phyloP scores from a whole-genome alignment of 371 early-diverging fungal genomes.

The Blakeslea trispora region DNA sequence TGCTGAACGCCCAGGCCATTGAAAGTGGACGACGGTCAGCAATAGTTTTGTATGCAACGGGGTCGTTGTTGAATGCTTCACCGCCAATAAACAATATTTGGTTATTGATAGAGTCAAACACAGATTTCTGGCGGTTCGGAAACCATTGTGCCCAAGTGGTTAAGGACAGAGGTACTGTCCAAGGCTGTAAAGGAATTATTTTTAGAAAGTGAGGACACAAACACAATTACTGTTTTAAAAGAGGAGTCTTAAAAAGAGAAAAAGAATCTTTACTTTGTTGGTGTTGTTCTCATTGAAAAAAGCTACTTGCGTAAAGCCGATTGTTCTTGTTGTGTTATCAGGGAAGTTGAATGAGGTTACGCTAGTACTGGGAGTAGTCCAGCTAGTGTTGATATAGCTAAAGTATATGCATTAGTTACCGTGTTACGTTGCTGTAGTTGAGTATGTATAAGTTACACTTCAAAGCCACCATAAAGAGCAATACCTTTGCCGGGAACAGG shows the following conservation, averaged over 20 bases:
- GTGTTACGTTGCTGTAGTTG: neutral
- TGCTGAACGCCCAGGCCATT: neutral
- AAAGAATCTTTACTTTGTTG: neutral
- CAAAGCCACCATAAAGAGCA: conserved; percentile 10
- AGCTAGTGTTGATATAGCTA: neutral
- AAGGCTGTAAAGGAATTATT: neutral
- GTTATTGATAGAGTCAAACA: neutral
- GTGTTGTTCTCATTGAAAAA: neutral
- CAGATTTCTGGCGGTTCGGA: neutral
- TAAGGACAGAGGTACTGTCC: neutral
- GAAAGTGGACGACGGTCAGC: neutral
- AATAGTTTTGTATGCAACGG: too few species aligned
- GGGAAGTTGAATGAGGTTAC: conserved; percentile 1
- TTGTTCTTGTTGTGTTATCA: conserved; percentile 1
- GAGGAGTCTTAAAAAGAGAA: neutral
- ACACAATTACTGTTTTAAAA: neutral
- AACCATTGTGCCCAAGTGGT: neutral
- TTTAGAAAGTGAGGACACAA: too few species aligned
- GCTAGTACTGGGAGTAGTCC: neutral
- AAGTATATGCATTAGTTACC: neutral
- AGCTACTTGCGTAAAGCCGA: conserved; percentile 8
- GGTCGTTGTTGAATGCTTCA: neutral
- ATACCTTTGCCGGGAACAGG: conserved; percentile 7
- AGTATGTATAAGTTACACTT: neutral
- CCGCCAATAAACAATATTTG: conserved; percentile 5